These are phyloP conservation scores for Phtheirospermum japonicum DNA, from an alignment of 257 asterid genomes.

Conservation along the genomic window DNA sequence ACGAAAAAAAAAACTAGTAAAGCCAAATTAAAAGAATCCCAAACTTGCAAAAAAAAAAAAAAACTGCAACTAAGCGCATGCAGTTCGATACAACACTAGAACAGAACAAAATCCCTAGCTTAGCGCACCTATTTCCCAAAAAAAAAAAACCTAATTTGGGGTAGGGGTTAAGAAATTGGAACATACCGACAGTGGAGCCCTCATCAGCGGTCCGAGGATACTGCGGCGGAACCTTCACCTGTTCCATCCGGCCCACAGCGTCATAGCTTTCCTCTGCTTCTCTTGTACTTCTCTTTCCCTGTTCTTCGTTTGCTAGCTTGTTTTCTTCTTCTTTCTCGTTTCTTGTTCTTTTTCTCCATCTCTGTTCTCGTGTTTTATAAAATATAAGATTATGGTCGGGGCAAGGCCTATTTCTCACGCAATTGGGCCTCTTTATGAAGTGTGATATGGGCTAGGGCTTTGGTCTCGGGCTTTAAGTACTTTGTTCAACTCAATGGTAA, in stretches of 20 bases:
- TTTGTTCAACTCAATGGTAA: background rate
- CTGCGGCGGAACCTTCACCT: conserved; percentile 28
- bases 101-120: conserved; percentile 1
- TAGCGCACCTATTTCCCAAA: background rate
- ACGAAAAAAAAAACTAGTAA: conserved; percentile 12
- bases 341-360: conserved; percentile 24
- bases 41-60: conserved; percentile 24
- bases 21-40: conserved; percentile 23
- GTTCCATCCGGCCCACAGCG: conserved; percentile 36
- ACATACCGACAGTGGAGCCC: conserved; percentile 36
- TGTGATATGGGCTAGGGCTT: background rate
- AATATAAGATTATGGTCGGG: conserved; percentile 1
- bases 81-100: conserved; percentile 7
- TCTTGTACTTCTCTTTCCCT: conserved; percentile 17
- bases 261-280: conserved; percentile 25
- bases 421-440: conserved; percentile 17
- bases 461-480: background rate
- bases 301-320: conserved; percentile 16
- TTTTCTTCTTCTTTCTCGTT: conserved; percentile 8
- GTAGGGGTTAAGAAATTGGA: conserved; percentile 26
- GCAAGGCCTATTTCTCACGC: conserved; percentile 6
- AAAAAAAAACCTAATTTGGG: conserved; percentile 37
- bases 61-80: conserved; percentile 11
- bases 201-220: conserved; percentile 33
- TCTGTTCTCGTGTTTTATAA: conserved; percentile 21